Base-by-base conservation (phyloP, 164 flowering plant species). In the Houttuynia cordata region DNA sequence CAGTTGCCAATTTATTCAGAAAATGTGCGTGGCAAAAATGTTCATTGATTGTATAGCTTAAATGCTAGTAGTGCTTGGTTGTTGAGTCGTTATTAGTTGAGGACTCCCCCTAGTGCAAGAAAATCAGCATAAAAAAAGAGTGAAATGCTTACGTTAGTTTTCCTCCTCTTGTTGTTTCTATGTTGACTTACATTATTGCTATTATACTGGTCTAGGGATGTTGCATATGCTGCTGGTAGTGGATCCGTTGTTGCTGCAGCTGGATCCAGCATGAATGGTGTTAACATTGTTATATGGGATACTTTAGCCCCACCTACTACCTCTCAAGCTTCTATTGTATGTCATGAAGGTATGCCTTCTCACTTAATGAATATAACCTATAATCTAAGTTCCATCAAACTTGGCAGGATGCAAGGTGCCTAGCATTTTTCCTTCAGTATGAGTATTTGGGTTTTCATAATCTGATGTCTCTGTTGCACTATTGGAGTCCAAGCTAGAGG, bases 281-380 rank as follows among this genome's bases (percentile, higher is more conserved):
- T 80, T 53, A 94, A 94, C 75, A 92, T 87, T 61, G 88, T 94
- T 64, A 67, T 94, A 65, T 91, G 97, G 99, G 99, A 94, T 69
- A 91, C 96, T 34, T 70, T 91, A 68, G 99, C 99, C 67, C 99
- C 97, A 54, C 85, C 86, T 41, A 57, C 87, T 34, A 80, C 85
- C 25, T 85, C 99, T 34, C 95, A 76, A 68, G 97, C 94, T 72
- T 83, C 99, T 60, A 81, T 94, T 66, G 66, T 76, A 62, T 94
- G 99, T 69, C 99, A 91, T 81, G 96, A 94, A 85, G 97, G 97
- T 93, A 57, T 61, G 62, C 53, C 62, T 58, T 53, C 45, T 42
- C n/a, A 0, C 17, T 22, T 8, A 24, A 37, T 30, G 47, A 37
- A 30, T 20, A 23, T 12, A 30, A 0, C 22, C n/a, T 4, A 53